Base-by-base conservation (phyloP, 1,284 basidiomycete genomes). In the Coniferiporia sulphurascens region DNA sequence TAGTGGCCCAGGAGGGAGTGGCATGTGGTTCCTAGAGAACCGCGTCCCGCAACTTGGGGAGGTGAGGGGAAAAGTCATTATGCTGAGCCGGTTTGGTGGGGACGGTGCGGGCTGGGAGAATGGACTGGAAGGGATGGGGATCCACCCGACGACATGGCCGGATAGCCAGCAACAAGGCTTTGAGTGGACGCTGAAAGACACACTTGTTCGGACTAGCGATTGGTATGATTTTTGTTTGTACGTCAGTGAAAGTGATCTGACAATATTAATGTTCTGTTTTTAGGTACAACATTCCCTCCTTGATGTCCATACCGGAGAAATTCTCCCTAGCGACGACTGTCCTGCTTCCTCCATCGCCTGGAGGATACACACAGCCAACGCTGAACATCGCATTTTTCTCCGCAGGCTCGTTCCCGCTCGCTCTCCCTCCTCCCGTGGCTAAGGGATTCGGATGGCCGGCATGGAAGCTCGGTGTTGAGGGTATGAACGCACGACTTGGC, bases 131-230 rank as follows among this genome's bases (percentile, higher is more conserved):
- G 86, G 83, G 1, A 76, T 93, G 65, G 93, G 92, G 0, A 89
- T 95, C 13, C 89, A 93, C 67, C 91, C 92, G 2, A 82, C 80
- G 1, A 76, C 73, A 1, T 95, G 93, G 93, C 91, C 91, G 1
- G 85, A 95, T 72, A 91, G 84, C 65, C 74, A 71, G 52, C 83
- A 80, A 65, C 73, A 78, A 3, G 89, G 84, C 0, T 95, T 94
- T 69, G 76, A 79, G 38, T 94, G 90, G 89, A 76, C 84, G 55
- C 83, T 85, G 65, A 83, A 84, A 62, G 78, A 80, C 48, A 89
- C 83, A 0, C 70, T 80, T 22, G 85, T 94, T 8, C 78, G 82
- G 60, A 90, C 81, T 2, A 89, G 93, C 55, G 93, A 95, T 70
- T 95, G 93, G 93, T 91, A 66, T 27, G 10, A 15, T 32, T 48